A percentile compares a stretch with the other conserved stretches of the same genome.
Evolutionary conservation across 2,329 filamentous ascomycete genomes (phyloP).

Genomic region (Whalleya microplaca): DNA sequence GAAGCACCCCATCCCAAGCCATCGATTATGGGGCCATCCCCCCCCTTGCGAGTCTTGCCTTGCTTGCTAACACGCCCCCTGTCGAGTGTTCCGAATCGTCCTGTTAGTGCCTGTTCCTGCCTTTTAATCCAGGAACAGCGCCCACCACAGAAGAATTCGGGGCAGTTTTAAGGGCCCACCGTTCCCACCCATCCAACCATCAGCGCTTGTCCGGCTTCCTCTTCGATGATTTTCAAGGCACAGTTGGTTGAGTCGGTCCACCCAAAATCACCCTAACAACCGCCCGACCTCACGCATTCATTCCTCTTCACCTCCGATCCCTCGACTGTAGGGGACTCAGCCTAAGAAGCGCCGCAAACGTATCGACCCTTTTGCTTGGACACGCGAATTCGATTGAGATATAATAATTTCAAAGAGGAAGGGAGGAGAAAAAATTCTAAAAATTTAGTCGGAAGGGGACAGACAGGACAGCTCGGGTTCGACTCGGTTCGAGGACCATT

Average conservation of each 20-base stretch:
- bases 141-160: constrained; percentile 23
- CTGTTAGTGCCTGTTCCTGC: constrained; percentile 28
- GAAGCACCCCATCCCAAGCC: neutral
- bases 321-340: constrained; percentile 7
- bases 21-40: neutral
- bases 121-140: constrained; percentile 24
- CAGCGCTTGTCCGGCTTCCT: constrained; percentile 4
- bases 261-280: constrained; percentile 30
- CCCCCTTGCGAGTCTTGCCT: constrained; percentile 20
- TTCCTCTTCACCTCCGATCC: constrained; percentile 12
- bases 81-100: constrained; percentile 19
- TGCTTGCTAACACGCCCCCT: constrained; percentile 9
- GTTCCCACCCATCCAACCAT: constrained; percentile 20
- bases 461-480: neutral
- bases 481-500: neutral
- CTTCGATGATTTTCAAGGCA: constrained; percentile 3
- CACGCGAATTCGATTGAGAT: constrained; percentile 20
- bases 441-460: neutral
- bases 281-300: constrained; percentile 17
- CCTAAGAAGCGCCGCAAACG: neutral
- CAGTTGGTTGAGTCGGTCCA: constrained; percentile 10
- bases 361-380: constrained; percentile 15
- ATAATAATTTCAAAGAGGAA: constrained; percentile 20
- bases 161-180: constrained; percentile 16
- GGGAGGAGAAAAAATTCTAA: neutral